Conservation (phyloP, 139 green algal species). For the Chlorella sp. region DNA sequence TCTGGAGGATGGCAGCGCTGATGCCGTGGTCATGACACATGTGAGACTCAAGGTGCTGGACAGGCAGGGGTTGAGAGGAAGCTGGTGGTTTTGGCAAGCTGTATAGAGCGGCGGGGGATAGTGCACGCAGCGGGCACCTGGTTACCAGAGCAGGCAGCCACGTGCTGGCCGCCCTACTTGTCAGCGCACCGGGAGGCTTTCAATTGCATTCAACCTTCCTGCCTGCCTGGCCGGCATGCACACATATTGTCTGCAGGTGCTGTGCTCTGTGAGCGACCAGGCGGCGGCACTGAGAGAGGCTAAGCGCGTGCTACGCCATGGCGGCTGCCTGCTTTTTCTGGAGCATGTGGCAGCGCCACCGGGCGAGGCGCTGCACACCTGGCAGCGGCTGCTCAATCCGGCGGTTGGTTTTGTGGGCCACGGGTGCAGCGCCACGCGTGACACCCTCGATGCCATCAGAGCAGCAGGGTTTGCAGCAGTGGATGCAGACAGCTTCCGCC, state of each 20-base stretch:
- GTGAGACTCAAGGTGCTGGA: background rate
- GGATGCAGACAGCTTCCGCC: background rate
- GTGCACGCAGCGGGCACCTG: background rate
- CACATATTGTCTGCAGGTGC: background rate
- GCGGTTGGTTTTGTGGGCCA: background rate
- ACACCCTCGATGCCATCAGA: background rate
- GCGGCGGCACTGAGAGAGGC: background rate
- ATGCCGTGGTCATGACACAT: constrained; percentile 16
- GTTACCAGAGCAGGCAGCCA: background rate
- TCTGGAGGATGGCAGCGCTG: background rate
- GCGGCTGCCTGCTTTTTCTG: constrained; percentile 2
- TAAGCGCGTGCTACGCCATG: background rate
- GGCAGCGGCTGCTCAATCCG: background rate
- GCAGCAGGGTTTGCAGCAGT: background rate
- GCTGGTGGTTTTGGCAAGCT: background rate
- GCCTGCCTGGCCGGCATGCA: background rate
- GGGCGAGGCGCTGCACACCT: background rate
- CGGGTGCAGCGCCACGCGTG: background rate
- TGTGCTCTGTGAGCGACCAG: constrained; percentile 17
- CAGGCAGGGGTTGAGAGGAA: background rate
- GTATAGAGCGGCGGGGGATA: no score
- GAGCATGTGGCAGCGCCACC: constrained; percentile 12
- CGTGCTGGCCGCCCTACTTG: background rate
- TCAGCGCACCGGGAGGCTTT: background rate
- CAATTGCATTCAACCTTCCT: no score